Conservation (phyloP, 495 filamentous ascomycete genomes). For the Aspergillus mulundensis region DNA sequence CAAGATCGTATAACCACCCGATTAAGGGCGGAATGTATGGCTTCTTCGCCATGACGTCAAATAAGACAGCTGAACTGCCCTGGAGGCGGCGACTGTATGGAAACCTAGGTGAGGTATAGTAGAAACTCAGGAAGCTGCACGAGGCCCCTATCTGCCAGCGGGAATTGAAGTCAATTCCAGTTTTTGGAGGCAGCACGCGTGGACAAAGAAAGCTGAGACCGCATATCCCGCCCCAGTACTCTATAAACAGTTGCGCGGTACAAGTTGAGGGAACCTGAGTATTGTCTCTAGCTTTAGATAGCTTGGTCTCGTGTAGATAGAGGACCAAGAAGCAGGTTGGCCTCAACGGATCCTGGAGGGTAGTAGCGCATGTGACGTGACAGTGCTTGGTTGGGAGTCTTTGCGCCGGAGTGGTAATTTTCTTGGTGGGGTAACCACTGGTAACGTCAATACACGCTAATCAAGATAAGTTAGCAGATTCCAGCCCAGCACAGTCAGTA, state of each 20-base stretch:
- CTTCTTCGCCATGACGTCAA: slow-evolving; percentile 18
- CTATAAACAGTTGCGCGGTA: neutral
- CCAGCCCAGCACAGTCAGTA: too few species aligned
- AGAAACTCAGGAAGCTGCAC: neutral
- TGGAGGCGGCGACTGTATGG: neutral
- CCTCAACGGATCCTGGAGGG: slow-evolving; percentile 6
- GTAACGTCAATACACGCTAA: neutral
- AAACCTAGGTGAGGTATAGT: neutral
- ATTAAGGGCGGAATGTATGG: slow-evolving; percentile 39
- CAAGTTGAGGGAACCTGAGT: neutral
- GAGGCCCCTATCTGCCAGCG: neutral
- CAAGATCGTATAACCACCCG: slow-evolving; percentile 73
- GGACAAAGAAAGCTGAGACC: slow-evolving; percentile 1
- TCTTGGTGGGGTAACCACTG: neutral
- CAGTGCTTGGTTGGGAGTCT: slow-evolving; percentile 1
- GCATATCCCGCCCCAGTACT: slow-evolving; percentile 7
- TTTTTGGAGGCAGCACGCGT: neutral
- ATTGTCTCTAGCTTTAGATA: neutral
- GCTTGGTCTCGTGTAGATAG: neutral
- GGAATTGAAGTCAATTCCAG: neutral
- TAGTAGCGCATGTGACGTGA: slow-evolving; percentile 12
- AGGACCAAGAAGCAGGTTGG: slow-evolving; percentile 1
- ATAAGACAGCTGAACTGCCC: neutral
- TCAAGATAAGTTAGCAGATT: neutral
- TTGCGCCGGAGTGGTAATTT: neutral